These are phyloP conservation scores for Cladophialophora bantiana DNA, from an alignment of 2,329 filamentous ascomycete species.

Conservation along the genomic window DNA sequence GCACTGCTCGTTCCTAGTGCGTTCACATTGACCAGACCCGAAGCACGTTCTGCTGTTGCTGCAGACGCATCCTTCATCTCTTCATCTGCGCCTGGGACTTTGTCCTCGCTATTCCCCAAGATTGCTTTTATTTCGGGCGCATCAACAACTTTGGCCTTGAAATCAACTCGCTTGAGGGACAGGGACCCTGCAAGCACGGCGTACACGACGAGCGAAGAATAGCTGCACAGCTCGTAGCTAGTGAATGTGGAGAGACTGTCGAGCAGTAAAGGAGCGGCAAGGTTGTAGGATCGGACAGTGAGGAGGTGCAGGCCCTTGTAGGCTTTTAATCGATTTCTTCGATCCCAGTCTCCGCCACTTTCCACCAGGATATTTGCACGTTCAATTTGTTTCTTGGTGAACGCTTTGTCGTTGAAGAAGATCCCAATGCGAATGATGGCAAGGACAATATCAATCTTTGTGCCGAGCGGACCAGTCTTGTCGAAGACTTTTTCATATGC, in stretches of 20 bases:
- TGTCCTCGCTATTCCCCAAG: conserved; percentile 86
- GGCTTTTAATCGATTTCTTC: conserved; percentile 96
- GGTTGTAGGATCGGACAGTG: conserved; percentile 87
- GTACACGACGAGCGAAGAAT: conserved; percentile 93
- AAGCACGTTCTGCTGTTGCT: conserved; percentile 60
- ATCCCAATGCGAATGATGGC: conserved; percentile 94
- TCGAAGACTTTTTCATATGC: conserved; percentile 93
- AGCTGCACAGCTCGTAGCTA: conserved; percentile 97
- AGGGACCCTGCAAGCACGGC: conserved; percentile 93
- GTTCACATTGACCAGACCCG: conserved; percentile 85
- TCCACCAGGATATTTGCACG: conserved; percentile 90
- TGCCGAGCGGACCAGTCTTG: conserved; percentile 95
- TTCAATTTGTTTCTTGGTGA: conserved; percentile 93
- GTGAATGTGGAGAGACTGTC: conserved; percentile 98
- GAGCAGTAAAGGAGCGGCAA: conserved; percentile 89
- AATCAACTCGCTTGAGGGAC: conserved; percentile 94
- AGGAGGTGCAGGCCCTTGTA: conserved; percentile 95
- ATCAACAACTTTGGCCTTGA: conserved; percentile 98
- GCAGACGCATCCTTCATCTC: conserved; percentile 70
- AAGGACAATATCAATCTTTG: conserved; percentile 95
- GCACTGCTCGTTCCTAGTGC: conserved; percentile 75
- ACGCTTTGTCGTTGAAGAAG: conserved; percentile 91
- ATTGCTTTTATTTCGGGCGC: conserved; percentile 98
- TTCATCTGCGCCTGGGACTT: conserved; percentile 81
- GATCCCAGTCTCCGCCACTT: conserved; percentile 96